Evolutionary conservation across 257 asterid genomes (phyloP), one percentile per base, ranked within the genome.

Genomic region (Lycium ferocissimum): DNA sequence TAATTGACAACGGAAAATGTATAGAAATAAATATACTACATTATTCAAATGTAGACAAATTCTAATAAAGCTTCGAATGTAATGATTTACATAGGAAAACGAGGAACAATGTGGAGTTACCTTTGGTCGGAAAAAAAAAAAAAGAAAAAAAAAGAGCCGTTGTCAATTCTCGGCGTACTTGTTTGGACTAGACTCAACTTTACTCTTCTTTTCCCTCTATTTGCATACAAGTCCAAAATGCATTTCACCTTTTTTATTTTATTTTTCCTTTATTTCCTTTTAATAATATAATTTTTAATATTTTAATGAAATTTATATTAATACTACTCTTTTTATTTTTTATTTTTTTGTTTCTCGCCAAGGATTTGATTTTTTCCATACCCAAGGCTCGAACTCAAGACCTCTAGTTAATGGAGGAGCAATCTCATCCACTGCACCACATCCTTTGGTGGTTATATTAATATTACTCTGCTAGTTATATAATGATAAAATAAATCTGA

Each of bases 121-220:
- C 63, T 73, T 47, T 51, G 62, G 14, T 11, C 22, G 45, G 40
- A 9, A 22, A 73, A n/a, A 45, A 45, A 6, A 20, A 76, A 76
- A n/a, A n/a, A n/a, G n/a, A 22, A 73, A n/a, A 45, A 45, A 6
- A 20, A 76, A 76, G 49, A 43, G 43, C 81, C 81, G 81, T 20
- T n/a, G 38, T 4, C 63, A 26, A 76, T 63, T 76, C 63, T 76
- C 82, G 82, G 82, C 63, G 62, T 76, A 26, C 82, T 76, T 7
- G 63, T 51, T 76, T 51, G 82, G 63, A 51, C 63, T 51, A 76
- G 4, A 76, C 63, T 76, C 82, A 76, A 51, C 79, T 71, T 71
- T 49, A 76, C 82, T 51, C 47, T 26, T 13, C 81, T 75, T 20
- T 73, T 73, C 11, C 80, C 45, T 72, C 61, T n/a, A 43, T 67